Conservation (phyloP, 352 stramenopile species). For the Pythium coloratum region DNA sequence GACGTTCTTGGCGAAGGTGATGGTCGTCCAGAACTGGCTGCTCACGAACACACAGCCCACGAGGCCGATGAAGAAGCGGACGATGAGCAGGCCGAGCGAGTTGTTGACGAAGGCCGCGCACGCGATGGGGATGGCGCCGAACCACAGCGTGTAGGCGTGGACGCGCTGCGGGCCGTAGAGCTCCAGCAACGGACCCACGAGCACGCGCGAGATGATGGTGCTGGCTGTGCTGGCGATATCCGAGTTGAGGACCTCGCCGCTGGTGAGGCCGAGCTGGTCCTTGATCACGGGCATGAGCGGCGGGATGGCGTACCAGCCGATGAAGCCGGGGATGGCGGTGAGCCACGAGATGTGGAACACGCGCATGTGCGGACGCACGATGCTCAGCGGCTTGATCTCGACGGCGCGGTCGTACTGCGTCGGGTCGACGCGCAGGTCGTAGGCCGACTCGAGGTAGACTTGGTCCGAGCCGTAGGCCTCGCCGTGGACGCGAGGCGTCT, state of each 20-base stretch:
- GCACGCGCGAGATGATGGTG: conserved; percentile 92
- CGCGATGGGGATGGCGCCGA: conserved; percentile 85
- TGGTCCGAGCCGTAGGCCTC: conserved; percentile 12
- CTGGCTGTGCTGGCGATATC: conserved; percentile 91
- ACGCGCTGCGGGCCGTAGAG: conserved; percentile 87
- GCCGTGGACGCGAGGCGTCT: conserved; percentile 19
- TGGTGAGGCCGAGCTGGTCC: conserved; percentile 79
- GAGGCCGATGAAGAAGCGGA: conserved; percentile 95
- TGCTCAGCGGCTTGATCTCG: conserved; percentile 74
- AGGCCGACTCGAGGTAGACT: conserved; percentile 20
- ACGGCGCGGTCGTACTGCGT: conserved; percentile 70
- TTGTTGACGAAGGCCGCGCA: conserved; percentile 88
- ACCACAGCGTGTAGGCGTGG: conserved; percentile 80
- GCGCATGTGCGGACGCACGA: conserved; percentile 92
- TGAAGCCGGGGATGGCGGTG: conserved; percentile 92
- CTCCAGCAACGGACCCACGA: conserved; percentile 92
- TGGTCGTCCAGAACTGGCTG: conserved; percentile 93
- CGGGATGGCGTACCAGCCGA: conserved; percentile 94
- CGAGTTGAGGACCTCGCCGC: conserved; percentile 88
- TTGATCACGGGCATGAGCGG: conserved; percentile 93
- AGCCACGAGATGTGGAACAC: conserved; percentile 93
- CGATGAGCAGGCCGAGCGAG: conserved; percentile 63
- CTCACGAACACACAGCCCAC: conserved; percentile 94
- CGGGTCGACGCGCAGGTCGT: conserved; percentile 52
- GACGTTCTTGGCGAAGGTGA: conserved; percentile 94